Evolutionary conservation across 306 rosid genomes (phyloP), one percentile per base, ranked within the genome.

Genomic region (Sicyos baderoa): DNA sequence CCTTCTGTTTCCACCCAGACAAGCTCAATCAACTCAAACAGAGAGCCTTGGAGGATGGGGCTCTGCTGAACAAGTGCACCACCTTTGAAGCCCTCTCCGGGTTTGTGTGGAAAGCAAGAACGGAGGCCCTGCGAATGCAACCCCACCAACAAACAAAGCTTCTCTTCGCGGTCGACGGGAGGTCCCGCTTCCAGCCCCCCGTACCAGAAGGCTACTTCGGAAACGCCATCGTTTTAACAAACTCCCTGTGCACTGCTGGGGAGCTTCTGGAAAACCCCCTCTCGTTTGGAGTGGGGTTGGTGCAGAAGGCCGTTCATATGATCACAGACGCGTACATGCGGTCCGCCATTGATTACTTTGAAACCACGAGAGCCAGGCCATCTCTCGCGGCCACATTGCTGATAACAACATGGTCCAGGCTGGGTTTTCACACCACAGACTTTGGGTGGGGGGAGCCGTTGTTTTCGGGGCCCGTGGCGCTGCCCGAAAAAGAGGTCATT

Each of bases 371-470:
- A 62, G 82, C 82, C 0, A 85, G 96, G 84, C 96, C 96, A 79
- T 83, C 88, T 3, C 65, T 93, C 37, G 69, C 88, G 2, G 88
- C 85, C 3, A 88, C 96, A 3, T 84, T 91, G 47, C 21, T 91
- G 84, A 80, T 88, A 63, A 88, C 91, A 45, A 81, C 96, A 50
- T 91, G 96, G 97, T 82, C 94, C 9, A 91, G 74, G 70, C 76
- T 88, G 16, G 71, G 87, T 51, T 86, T 91, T 9, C 91, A 86
- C 75, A 74, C 89, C 6, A 76, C 88, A 4, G 86, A 88, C 68
- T 91, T 91, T 17, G 97, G 96, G 0, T 91, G 96, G 97, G 97
- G 91, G 11, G 84, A 91, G 14, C 89, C 97, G 40, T 2, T 81
- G 11, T 84, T 81, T 56, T 86, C 94, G 6, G 94, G 94, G 21